These are phyloP conservation scores for Articulospora tetracladia DNA, from an alignment of 495 filamentous ascomycete species.

Conservation along the genomic window DNA sequence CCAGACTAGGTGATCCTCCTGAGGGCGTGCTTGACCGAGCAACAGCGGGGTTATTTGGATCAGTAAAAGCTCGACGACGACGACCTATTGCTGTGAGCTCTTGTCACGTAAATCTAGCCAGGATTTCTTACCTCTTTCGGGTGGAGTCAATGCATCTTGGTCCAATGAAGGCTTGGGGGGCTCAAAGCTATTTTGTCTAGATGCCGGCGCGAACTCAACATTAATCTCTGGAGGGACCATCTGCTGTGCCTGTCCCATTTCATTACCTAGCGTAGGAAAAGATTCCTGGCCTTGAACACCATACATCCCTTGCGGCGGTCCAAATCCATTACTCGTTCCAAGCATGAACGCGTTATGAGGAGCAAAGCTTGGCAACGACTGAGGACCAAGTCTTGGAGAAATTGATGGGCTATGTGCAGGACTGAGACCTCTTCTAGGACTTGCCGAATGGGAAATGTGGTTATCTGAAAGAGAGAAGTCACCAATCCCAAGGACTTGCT, in stretches of 20 bases:
- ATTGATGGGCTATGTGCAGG: constrained; percentile 82
- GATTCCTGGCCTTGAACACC: constrained; percentile 43
- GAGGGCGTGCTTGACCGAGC: constrained; percentile 34
- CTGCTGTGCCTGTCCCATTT: constrained; percentile 66
- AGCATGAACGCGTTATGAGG: constrained; percentile 50
- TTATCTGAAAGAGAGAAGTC: constrained; percentile 81
- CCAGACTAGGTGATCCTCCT: constrained; percentile 23
- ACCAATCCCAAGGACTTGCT: constrained; percentile 72
- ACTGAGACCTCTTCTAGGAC: constrained; percentile 58
- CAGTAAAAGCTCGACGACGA: constrained; percentile 67
- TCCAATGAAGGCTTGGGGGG: constrained; percentile 60
- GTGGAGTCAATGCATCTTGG: constrained; percentile 78
- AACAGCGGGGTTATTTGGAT: constrained; percentile 54
- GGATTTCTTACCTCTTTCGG: constrained; percentile 67
- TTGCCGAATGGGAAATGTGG: constrained; percentile 43
- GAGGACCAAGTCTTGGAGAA: constrained; percentile 77
- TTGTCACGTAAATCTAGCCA: not conserved
- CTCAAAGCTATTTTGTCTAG: constrained; percentile 66
- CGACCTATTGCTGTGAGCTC: constrained; percentile 37
- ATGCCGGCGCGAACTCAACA: constrained; percentile 81
- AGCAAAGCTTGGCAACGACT: constrained; percentile 53
- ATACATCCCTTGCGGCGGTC: constrained; percentile 48
- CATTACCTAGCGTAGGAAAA: constrained; percentile 53
- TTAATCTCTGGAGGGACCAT: constrained; percentile 88
- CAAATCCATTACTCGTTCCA: constrained; percentile 35